phyloP scores from a whole-genome alignment of 2,329 filamentous ascomycete genomes.

The Botrytis fragariae region DNA sequence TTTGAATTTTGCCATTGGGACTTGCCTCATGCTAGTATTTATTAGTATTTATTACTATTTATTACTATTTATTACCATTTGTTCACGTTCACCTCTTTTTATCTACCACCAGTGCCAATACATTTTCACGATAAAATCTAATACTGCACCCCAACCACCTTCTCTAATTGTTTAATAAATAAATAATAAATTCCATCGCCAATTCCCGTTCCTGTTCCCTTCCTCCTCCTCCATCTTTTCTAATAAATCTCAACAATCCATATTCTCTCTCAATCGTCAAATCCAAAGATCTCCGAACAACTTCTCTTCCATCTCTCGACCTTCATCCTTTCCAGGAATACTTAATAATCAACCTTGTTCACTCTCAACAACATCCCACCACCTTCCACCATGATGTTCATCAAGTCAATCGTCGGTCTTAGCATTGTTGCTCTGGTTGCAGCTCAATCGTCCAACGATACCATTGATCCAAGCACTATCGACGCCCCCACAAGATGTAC shows the following conservation, averaged over 20 bases:
- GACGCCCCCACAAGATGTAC: slow-evolving; percentile 27
- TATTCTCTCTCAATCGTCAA: neutral
- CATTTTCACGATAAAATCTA: slow-evolving; percentile 11
- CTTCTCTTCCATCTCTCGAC: neutral
- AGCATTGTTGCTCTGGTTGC: slow-evolving; percentile 33
- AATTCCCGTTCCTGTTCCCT: neutral
- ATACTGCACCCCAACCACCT: slow-evolving; percentile 11
- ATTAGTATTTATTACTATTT: too few species aligned
- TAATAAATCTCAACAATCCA: neutral
- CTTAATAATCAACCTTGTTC: slow-evolving; percentile 5
- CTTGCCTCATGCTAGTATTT: neutral
- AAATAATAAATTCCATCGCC: neutral
- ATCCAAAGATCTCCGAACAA: neutral
- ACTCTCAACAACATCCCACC: neutral
- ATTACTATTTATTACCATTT: too few species aligned
- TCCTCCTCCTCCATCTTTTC: neutral
- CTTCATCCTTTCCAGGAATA: neutral
- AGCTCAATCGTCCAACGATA: slow-evolving; percentile 27
- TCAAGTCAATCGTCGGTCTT: slow-evolving; percentile 33
- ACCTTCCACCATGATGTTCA: slow-evolving; percentile 32
- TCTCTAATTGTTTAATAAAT: neutral
- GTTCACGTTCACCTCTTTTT: neutral
- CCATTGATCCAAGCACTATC: slow-evolving; percentile 33
- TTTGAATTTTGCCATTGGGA: neutral
- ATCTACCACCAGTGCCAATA: neutral